phyloP scores from a whole-genome alignment of 129 eudicot genomes.

The Apium graveolens region DNA sequence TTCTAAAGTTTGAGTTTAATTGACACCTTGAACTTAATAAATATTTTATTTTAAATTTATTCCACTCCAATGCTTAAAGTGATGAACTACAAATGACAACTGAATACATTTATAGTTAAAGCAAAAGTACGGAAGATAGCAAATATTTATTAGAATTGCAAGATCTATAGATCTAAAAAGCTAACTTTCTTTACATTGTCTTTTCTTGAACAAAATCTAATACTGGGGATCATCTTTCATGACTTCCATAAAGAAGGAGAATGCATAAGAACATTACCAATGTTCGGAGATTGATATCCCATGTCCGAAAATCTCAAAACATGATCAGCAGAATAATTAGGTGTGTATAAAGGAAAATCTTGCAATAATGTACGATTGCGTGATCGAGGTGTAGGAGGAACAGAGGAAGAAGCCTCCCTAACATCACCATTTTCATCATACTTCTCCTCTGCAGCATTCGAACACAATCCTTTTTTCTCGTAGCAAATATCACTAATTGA shows the following conservation, averaged over 20 bases:
- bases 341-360: slow-evolving; percentile 49
- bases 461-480: not conserved
- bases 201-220: slow-evolving; percentile 6
- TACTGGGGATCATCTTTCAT: slow-evolving; percentile 33
- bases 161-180: not conserved
- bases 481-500: not conserved
- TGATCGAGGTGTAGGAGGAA: slow-evolving; percentile 19
- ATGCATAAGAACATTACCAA: slow-evolving; percentile 7
- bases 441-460: not conserved
- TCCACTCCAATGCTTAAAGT: not conserved
- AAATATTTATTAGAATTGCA: not conserved
- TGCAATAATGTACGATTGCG: not conserved
- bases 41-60: too few relatives aligned
- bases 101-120: too few relatives aligned
- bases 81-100: not conserved
- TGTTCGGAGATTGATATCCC: slow-evolving; percentile 32
- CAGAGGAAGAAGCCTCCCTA: not conserved
- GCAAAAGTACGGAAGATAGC: not conserved
- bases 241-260: slow-evolving; percentile 32
- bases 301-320: slow-evolving; percentile 15
- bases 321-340: slow-evolving; percentile 2
- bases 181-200: not conserved
- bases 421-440: slow-evolving; percentile 16
- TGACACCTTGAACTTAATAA: too few relatives aligned
- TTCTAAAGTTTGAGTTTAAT: too few relatives aligned